Evolutionary conservation across 2,329 filamentous ascomycete species (phyloP).

Genomic region (Trichoderma breve): DNA sequence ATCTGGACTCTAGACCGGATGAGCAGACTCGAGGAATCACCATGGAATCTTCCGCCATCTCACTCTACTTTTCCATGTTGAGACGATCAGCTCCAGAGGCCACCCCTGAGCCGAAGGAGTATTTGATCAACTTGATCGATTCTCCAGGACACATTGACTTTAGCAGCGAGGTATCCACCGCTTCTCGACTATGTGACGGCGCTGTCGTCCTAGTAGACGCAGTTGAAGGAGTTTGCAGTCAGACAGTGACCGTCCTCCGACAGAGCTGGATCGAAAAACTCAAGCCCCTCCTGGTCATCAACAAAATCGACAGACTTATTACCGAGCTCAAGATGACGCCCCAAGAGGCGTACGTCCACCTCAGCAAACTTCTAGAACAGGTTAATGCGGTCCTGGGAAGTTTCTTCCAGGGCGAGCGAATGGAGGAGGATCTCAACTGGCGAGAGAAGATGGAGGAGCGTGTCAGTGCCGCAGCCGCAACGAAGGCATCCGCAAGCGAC

Average conservation of each 20-base stretch:
- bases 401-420: conserved; percentile 96
- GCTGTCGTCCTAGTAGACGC: conserved; percentile 93
- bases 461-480: conserved; percentile 66
- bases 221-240: conserved; percentile 96
- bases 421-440: conserved; percentile 98
- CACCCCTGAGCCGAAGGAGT: conserved; percentile 74
- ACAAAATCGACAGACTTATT: conserved; percentile 95
- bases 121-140: conserved; percentile 95
- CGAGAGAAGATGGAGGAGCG: conserved; percentile 87
- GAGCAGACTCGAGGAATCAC: conserved; percentile 96
- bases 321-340: conserved; percentile 95
- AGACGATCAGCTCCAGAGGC: conserved; percentile 68
- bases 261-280: conserved; percentile 96
- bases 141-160: conserved; percentile 98
- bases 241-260: conserved; percentile 93
- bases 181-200: conserved; percentile 89
- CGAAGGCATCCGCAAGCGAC: conserved; percentile 54
- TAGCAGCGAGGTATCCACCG: conserved; percentile 95
- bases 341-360: conserved; percentile 80
- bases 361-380: conserved; percentile 87
- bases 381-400: conserved; percentile 96
- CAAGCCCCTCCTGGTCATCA: conserved; percentile 91
- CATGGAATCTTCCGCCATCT: conserved; percentile 99
- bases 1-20: conserved; percentile 92
- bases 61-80: conserved; percentile 90